Base-by-base conservation (phyloP, 495 filamentous ascomycete species). In the Aspergillus affinis region DNA sequence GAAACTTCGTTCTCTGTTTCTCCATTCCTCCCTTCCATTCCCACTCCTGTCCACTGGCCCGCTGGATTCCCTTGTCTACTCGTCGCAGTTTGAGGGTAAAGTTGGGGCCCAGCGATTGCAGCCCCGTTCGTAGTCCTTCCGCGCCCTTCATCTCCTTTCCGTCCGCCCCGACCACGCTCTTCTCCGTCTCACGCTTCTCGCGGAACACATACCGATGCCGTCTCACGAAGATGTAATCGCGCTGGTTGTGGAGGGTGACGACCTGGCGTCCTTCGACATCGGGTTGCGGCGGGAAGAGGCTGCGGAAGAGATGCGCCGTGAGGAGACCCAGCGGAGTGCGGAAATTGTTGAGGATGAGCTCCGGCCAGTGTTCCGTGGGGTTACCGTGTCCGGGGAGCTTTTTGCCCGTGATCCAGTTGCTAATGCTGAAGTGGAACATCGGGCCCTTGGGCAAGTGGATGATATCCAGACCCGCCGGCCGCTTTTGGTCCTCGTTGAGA, bases 341-440 rank as follows among this genome's bases (percentile, higher is more conserved):
- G 80, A 98, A 98, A 69, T 93, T 92, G 73, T 97, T 97, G 41
- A 98, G 82, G 51, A 97, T 90, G 46, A 98, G 82, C 74, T 98
- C 94, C 4, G 93, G 94, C 62, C 86, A 91, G 74, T 97, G 93
- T 46, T 89, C 86, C 0, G 93, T 97, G 0, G 93, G 83, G 45
- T 88, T 89, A 44, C 93, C 93, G 69, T 98, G 93, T 2, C 92
- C 93, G 1, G 90, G 89, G 3, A 98, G 78, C 26, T 87, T 85
- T 72, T 88, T 88, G 5, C 91, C 90, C 58, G 93, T 90, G 17
- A 91, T 79, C 86, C 91, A 98, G 62, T 92, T 94, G 48, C 84
- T 85, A 61, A 97, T 87, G 36, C 76, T 82, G 77, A 94, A 95
- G 63, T 93, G 89, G 72, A 97, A 93, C 44, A 90, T 93, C 3